Percentiles rank a stretch among this genome's conserved stretches.
Evolutionary conservation across 2,329 filamentous ascomycete genomes (phyloP).

Genomic region (Monilinia fructigena): DNA sequence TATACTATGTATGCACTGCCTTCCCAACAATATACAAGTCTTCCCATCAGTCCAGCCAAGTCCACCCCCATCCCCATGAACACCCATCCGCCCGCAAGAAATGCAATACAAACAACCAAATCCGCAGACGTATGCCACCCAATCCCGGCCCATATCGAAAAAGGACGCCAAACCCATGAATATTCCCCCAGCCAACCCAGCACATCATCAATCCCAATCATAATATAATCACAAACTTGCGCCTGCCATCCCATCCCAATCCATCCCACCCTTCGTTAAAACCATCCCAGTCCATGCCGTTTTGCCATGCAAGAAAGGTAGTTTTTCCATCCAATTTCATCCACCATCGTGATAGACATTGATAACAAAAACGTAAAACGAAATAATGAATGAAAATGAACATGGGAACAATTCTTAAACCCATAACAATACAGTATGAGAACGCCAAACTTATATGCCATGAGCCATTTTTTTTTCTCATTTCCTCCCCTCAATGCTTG

Average conservation of each 20-base stretch:
- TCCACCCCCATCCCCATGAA: too few relatives aligned
- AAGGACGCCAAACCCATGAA: not conserved
- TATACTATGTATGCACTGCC: too few relatives aligned
- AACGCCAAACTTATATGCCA: slow-evolving; percentile 16
- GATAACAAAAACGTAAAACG: not conserved
- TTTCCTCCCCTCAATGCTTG: not conserved
- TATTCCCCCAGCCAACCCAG: not conserved
- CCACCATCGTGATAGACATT: slow-evolving; percentile 17
- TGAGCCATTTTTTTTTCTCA: not conserved
- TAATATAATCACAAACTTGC: not conserved
- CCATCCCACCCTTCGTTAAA: slow-evolving; percentile 9
- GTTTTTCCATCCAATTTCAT: slow-evolving; percentile 6
- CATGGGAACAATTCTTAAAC: slow-evolving; percentile 13
- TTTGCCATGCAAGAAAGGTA: not conserved
- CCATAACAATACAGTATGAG: slow-evolving; percentile 7
- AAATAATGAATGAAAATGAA: slow-evolving; percentile 8
- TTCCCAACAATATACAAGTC: too few relatives aligned
- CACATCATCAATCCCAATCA: slow-evolving; percentile 1
- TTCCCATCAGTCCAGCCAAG: too few relatives aligned
- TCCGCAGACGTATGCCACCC: not conserved
- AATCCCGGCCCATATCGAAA: not conserved
- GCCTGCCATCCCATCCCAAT: not conserved
- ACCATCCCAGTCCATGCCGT: slow-evolving; percentile 2
- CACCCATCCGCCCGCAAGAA: not conserved
- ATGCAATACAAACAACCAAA: too few relatives aligned